Evolutionary conservation across 192 early-diverging fungal genomes (phyloP), one percentile per base, ranked within the genome.

Genomic region (Coemansia sp.): DNA sequence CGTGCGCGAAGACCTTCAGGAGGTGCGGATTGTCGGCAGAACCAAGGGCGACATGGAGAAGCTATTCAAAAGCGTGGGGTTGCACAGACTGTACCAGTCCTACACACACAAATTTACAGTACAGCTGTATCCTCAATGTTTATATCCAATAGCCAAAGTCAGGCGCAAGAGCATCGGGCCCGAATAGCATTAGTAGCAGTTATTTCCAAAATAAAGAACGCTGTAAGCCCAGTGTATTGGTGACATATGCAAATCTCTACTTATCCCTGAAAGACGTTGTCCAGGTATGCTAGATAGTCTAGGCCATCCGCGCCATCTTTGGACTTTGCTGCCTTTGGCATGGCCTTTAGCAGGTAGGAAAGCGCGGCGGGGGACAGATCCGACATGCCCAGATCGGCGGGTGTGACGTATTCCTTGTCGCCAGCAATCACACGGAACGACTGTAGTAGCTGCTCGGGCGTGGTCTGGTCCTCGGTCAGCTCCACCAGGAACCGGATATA

Each of bases 391-490:
- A 96, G 55, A 57, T 96, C 94, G 14, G 79, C 54, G 50, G 89
- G 87, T 4, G 90, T 96, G 13, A 96, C 82, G 58, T 84, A 89
- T 4, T 82, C 81, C 62, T 92, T 94, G 47, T 90, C 92, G 13
- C 64, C 78, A 3, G 94, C 89, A 32, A 96, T 78, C 21, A 86
- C 81, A 34, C 81, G 76, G 84, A 96, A 96, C 14, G 93, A 86
- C 32, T 85, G 81, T 22, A 78, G 74, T 14, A 94, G 74, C 70
- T 94, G 89, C 33, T 94, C 88, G 6, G 86, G 83, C 27, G 84
- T 88, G 5, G 89, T 84, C 49, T 92, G 88, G 66, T 94, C 91
- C 66, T 96, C 92, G 32, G 90, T 89, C 7, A 92, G 77, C 23
- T 77, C 79, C 1, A 86, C 79, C 82, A 92, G 83, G 53, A 84